A percentile compares a stretch with the other conserved stretches of the same genome.
These are phyloP conservation scores for Cladosporium austrohemisphaericum DNA, from an alignment of 2,329 filamentous ascomycete species.

Conservation along the genomic window DNA sequence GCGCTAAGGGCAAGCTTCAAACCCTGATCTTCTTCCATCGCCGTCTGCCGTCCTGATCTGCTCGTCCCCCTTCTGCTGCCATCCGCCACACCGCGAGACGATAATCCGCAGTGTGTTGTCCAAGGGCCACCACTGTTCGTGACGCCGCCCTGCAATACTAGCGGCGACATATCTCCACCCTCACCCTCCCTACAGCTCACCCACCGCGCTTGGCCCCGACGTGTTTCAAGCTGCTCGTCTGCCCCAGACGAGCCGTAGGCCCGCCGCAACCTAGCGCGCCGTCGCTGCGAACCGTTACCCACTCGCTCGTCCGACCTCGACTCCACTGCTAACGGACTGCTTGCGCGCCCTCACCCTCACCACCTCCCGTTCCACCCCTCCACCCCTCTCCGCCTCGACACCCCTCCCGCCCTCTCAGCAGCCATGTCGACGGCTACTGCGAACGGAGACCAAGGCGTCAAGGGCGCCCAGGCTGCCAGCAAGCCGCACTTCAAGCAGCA, in stretches of 20 bases:
- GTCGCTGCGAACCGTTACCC: too few species aligned
- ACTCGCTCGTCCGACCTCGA: slow-evolving; percentile 1
- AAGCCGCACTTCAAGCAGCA: slow-evolving; percentile 47
- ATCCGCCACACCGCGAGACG: background rate
- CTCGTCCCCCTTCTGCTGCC: background rate
- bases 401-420: slow-evolving; percentile 14
- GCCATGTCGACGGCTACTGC: slow-evolving; percentile 29
- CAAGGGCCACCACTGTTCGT: too few species aligned
- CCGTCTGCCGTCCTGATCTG: background rate
- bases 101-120: too few species aligned
- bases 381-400: background rate
- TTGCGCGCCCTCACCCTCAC: slow-evolving; percentile 1
- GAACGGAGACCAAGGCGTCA: slow-evolving; percentile 27
- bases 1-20: slow-evolving; percentile 7
- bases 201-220: too few species aligned
- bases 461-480: slow-evolving; percentile 16
- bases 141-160: too few species aligned
- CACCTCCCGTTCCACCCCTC: background rate
- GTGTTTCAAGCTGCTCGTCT: background rate
- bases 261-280: background rate
- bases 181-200: too few species aligned
- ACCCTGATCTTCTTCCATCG: slow-evolving; percentile 1
- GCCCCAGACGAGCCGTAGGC: too few species aligned
- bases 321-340: background rate
- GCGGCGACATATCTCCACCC: too few species aligned